phyloP scores from a whole-genome alignment of 1,284 basidiomycete species.

The Cutaneotrichosporon dermatis region DNA sequence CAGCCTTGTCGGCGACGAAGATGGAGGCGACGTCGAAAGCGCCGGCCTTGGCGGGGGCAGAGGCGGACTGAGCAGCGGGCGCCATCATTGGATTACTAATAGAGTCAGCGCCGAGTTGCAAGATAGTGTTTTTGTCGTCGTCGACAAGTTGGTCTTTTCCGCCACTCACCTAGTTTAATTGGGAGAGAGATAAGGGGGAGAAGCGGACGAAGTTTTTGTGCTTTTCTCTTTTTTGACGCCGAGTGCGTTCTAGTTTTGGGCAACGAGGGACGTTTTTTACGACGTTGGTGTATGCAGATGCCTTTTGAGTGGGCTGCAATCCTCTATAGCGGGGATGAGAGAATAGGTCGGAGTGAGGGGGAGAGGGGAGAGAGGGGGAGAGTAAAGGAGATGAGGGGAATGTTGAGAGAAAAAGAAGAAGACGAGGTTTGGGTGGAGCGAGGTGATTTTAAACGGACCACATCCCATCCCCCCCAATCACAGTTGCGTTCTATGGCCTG shows the following conservation, averaged over 20 bases:
- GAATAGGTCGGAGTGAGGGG: neutral
- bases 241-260: neutral
- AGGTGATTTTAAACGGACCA: neutral
- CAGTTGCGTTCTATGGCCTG: no score
- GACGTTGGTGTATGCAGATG: neutral
- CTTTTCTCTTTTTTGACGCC: neutral
- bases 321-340: slow-evolving; percentile 9
- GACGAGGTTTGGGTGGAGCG: slow-evolving; percentile 2
- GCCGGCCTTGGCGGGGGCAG: slow-evolving; percentile 39
- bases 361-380: neutral
- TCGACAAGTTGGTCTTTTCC: neutral
- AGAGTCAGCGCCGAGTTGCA: neutral
- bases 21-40: slow-evolving; percentile 48
- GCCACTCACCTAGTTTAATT: neutral
- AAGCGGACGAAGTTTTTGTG: neutral
- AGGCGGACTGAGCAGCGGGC: slow-evolving; percentile 43
- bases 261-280: neutral
- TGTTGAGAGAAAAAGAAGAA: neutral
- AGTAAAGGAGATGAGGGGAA: neutral
- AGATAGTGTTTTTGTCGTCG: neutral
- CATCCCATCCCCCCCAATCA: no score
- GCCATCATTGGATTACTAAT: slow-evolving; percentile 36
- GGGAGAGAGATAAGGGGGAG: neutral
- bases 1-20: slow-evolving; percentile 50
- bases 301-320: slow-evolving; percentile 1